phyloP scores from a whole-genome alignment of 2,329 filamentous ascomycete species.

The Madurella mycetomatis region DNA sequence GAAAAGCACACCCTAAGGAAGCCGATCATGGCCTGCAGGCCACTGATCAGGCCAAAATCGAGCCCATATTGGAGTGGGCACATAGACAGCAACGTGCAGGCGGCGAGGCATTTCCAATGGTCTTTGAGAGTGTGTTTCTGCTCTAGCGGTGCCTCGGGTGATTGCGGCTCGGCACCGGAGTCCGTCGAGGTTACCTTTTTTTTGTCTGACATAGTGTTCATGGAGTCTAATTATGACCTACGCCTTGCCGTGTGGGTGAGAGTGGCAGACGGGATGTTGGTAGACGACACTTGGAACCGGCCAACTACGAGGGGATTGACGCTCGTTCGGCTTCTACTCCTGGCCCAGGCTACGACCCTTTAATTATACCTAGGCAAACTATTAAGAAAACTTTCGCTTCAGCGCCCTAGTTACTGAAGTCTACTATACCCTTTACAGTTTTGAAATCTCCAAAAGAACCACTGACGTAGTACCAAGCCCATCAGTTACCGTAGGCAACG shows the following conservation, averaged over 20 bases:
- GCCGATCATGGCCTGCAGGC: slow-evolving; percentile 47
- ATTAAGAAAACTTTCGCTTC: no score
- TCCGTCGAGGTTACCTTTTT: not conserved
- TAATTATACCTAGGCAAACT: no score
- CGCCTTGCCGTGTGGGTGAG: no score
- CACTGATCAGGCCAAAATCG: slow-evolving; percentile 47
- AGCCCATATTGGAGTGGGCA: slow-evolving; percentile 50
- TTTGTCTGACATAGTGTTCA: slow-evolving; percentile 3
- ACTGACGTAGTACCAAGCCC: not conserved
- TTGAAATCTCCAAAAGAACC: no score
- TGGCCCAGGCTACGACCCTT: no score
- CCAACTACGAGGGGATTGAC: no score
- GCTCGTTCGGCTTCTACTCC: not conserved
- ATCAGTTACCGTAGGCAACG: not conserved
- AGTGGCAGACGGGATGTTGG: no score
- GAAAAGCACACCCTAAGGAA: slow-evolving; percentile 39
- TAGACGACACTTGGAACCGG: no score
- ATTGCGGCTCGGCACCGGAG: not conserved
- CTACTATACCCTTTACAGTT: not conserved
- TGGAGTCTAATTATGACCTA: no score
- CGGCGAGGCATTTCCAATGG: slow-evolving; percentile 33
- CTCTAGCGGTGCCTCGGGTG: not conserved
- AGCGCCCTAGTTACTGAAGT: no score
- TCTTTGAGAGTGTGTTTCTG: slow-evolving; percentile 25
- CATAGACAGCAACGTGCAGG: slow-evolving; percentile 45